phyloP scores from a whole-genome alignment of 1,284 basidiomycete species.

The Ceratobasidium sp. region DNA sequence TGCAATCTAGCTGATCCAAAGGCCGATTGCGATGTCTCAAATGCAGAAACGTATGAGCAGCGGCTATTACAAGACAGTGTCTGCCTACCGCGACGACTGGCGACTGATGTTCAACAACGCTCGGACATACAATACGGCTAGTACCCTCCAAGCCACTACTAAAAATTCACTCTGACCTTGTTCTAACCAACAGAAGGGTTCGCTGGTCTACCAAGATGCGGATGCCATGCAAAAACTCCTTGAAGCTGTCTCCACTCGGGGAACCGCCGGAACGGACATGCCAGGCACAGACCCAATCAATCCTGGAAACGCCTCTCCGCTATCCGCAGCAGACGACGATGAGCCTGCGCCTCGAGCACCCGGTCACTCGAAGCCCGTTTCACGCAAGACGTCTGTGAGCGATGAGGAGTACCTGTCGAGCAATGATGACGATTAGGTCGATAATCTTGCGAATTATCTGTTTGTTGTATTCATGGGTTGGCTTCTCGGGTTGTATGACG shows the following conservation, averaged over 20 bases:
- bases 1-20: conserved; percentile 83
- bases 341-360: conserved; percentile 32
- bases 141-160: background rate
- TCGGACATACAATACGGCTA: conserved; percentile 76
- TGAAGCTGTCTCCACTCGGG: conserved; percentile 61
- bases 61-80: conserved; percentile 80
- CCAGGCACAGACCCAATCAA: conserved; percentile 43
- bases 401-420: conserved; percentile 41
- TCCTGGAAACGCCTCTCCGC: conserved; percentile 31
- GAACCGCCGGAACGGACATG: conserved; percentile 48
- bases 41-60: conserved; percentile 86
- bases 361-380: conserved; percentile 20
- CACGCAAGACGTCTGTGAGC: conserved; percentile 35
- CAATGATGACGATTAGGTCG: conserved; percentile 30
- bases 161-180: background rate
- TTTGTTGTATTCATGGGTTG: conserved; percentile 21
- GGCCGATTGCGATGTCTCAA: conserved; percentile 88
- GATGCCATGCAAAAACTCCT: conserved; percentile 92
- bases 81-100: conserved; percentile 84
- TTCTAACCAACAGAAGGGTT: conserved; percentile 70
- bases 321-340: conserved; percentile 34
- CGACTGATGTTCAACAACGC: conserved; percentile 94
- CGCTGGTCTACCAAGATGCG: conserved; percentile 94
- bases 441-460: background rate
- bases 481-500: conserved; percentile 22